Percentiles rank a stretch among this genome's conserved stretches.
These are phyloP conservation scores for Epichloe brachyelytri DNA, from an alignment of 2,329 filamentous ascomycete genomes.

Conservation along the genomic window DNA sequence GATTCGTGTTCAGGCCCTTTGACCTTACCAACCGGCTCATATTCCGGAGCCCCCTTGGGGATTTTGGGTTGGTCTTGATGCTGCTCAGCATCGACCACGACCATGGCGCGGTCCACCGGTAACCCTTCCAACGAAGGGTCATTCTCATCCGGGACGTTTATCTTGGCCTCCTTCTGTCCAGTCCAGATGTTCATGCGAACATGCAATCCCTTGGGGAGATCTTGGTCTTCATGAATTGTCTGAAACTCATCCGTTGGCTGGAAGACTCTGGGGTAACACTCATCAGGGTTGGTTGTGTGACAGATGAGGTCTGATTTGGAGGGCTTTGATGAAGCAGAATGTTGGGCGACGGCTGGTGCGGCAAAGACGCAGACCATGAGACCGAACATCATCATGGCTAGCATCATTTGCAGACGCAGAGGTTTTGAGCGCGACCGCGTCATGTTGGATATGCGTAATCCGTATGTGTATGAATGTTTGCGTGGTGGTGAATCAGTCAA, in stretches of 20 bases:
- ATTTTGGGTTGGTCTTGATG: constrained; percentile 19
- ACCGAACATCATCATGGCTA: constrained; percentile 15
- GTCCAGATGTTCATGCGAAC: constrained; percentile 52
- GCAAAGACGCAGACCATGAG: constrained; percentile 16
- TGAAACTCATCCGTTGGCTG: constrained; percentile 53
- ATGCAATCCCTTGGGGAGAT: constrained; percentile 52
- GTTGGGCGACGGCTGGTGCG: constrained; percentile 13
- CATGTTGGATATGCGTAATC: background rate
- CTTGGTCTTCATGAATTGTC: constrained; percentile 48
- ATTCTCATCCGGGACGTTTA: constrained; percentile 45
- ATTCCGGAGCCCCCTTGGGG: constrained; percentile 39
- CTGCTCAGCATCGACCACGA: constrained; percentile 39
- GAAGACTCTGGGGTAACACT: constrained; percentile 56
- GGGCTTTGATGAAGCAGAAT: constrained; percentile 18
- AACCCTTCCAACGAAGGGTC: constrained; percentile 35
- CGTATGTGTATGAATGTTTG: background rate
- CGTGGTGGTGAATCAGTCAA: background rate
- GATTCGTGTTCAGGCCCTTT: constrained; percentile 32
- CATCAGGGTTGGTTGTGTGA: constrained; percentile 42
- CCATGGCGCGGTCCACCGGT: constrained; percentile 37
- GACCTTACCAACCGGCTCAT: constrained; percentile 44
- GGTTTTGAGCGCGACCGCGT: constrained; percentile 1
- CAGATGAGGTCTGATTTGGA: constrained; percentile 48
- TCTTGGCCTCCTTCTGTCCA: constrained; percentile 51
- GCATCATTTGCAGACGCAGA: constrained; percentile 2